Base-by-base conservation (phyloP, 148 eudicot genomes). In the Suaeda aralocaspica region DNA sequence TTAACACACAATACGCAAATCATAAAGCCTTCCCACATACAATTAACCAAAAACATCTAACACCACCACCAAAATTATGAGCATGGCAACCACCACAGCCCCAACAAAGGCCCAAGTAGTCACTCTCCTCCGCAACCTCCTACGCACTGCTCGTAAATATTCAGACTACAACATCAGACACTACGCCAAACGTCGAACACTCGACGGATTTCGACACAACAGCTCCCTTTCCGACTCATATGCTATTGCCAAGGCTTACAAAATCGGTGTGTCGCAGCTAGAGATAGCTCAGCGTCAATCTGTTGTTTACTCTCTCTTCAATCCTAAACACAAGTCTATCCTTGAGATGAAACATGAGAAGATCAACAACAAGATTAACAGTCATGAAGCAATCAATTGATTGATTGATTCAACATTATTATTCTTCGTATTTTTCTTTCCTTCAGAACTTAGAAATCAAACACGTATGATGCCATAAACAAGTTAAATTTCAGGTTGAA, bases 161-260 rank as follows among this genome's bases (percentile, higher is more conserved):
- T 9, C 86, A 0, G 94, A 91, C 78, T 88, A 91, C 81, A 91
- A 91, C 85, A 67, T 88, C 2, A 83, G 90, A 48, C 87, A 88
- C 71, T 88, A 91, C 80, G 62, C 85, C 11, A 86, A 78, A 60
- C 88, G 94, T 64, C 86, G 94, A 9, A 77, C 88, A 1, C 58
- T 84, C 56, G 90, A 88, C 71, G 83, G 76, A 16, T 88, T 88
- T 64, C 87, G 87, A 42, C 82, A 72, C 9, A 85, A 87, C 83
- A 79, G 55, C 36, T 65, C 73, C 53, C 77, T 88, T 33, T 73
- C 93, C 11, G 87, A 85, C 75, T 82, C 84, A 1, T 55, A 81
- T 5, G 61, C 77, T 22, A 71, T 78, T 59, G 64, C 87, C 68
- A 67, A 77, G 33, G 89, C 84, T 24, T 86, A 78, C 79, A 50